Evolutionary conservation across 2,329 filamentous ascomycete genomes (phyloP).

Genomic region (Xylariaceae sp.): DNA sequence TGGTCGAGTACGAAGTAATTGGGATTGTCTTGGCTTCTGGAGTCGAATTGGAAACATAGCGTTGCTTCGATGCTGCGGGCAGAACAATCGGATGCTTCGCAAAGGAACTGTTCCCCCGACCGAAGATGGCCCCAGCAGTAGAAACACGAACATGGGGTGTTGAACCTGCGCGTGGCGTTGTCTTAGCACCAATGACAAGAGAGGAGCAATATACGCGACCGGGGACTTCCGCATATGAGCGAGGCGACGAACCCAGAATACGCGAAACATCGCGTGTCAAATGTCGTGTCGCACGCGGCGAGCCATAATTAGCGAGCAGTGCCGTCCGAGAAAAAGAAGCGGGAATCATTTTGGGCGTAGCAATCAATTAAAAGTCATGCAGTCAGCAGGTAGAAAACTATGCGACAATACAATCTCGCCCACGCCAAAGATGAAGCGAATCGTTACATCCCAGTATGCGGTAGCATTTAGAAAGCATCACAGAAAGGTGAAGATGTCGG

Average conservation of each 20-base stretch:
- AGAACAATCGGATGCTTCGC: conserved; percentile 28
- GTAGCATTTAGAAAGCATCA: neutral
- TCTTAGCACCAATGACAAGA: conserved; percentile 23
- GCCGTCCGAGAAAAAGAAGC: conserved; percentile 27
- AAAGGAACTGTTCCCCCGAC: conserved; percentile 29
- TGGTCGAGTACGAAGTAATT: conserved; percentile 29
- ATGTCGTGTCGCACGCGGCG: conserved; percentile 25
- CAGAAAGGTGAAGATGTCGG: neutral
- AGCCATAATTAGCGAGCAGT: conserved; percentile 28
- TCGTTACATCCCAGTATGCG: conserved; percentile 13
- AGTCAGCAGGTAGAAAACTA: conserved; percentile 16
- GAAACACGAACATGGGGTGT: conserved; percentile 18
- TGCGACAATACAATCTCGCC: conserved; percentile 19
- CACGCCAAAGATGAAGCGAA: conserved; percentile 21
- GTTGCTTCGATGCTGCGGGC: conserved; percentile 25
- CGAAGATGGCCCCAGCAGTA: conserved; percentile 15
- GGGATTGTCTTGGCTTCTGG: conserved; percentile 23
- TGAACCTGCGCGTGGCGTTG: conserved; percentile 24
- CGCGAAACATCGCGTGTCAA: conserved; percentile 24
- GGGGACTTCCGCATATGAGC: conserved; percentile 10
- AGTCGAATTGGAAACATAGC: conserved; percentile 17
- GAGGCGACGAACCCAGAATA: conserved; percentile 28
- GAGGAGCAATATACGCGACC: conserved; percentile 1
- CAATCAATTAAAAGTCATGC: conserved; percentile 20
- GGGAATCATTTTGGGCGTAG: conserved; percentile 26